These are phyloP conservation scores for Diaporthe citriasiana DNA, from an alignment of 2,329 filamentous ascomycete genomes.

Conservation along the genomic window DNA sequence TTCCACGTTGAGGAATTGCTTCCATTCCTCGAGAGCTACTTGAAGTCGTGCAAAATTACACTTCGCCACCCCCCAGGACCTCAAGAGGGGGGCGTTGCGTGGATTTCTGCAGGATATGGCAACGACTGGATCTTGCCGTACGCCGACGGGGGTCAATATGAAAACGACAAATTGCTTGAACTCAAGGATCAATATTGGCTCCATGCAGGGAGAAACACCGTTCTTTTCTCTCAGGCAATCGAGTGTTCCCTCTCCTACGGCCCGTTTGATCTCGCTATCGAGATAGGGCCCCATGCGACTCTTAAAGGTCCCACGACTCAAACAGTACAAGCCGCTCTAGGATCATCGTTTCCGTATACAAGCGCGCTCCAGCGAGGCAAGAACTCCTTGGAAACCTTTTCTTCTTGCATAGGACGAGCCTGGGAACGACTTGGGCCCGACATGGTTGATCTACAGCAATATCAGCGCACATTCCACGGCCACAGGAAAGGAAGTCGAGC, in stretches of 20 bases:
- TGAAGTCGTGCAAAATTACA: no score
- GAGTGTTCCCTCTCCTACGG: slow-evolving; percentile 25
- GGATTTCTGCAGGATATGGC: no score
- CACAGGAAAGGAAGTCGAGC: no score
- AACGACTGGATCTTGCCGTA: no score
- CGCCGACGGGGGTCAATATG: no score
- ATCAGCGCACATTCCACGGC: no score
- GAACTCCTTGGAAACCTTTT: slow-evolving; percentile 43
- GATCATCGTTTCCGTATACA: slow-evolving; percentile 44
- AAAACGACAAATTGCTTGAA: slow-evolving; percentile 42
- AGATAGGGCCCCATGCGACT: slow-evolving; percentile 54
- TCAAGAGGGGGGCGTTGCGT: no score
- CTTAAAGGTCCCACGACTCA: slow-evolving; percentile 55
- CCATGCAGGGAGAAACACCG: slow-evolving; percentile 42
- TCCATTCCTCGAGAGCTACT: no score
- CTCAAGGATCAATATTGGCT: slow-evolving; percentile 44
- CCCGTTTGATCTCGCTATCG: slow-evolving; percentile 44
- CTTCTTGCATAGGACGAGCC: no score
- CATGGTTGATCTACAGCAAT: no score
- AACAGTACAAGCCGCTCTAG: slow-evolving; percentile 44
- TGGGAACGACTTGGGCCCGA: no score
- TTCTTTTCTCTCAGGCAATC: slow-evolving; percentile 45
- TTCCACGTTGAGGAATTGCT: slow-evolving; percentile 55
- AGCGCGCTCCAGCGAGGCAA: slow-evolving; percentile 44
- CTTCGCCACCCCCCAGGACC: no score